Evolutionary conservation across 2,329 filamentous ascomycete species (phyloP), one percentile per base, ranked within the genome.

Genomic region (Ascochyta rabiei): DNA sequence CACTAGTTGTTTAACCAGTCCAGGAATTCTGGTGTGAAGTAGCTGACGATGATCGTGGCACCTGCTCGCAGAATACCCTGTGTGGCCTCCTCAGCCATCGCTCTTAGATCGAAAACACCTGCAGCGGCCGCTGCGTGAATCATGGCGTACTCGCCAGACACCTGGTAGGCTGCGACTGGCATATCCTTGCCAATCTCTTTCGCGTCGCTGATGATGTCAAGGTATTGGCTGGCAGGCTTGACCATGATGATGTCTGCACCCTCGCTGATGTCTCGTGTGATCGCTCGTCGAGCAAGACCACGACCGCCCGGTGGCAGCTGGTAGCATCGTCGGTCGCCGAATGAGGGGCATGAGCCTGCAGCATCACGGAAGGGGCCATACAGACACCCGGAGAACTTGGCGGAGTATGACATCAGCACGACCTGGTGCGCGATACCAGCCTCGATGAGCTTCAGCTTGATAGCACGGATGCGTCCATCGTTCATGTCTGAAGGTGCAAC

Each of bases 201-300:
- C 48, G 95, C 95, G 72, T 99, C 95, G 64, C 90, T 91, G 75
- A 99, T 98, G 68, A 99, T 96, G 77, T 99, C 95, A 40, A 99
- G 84, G 75, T 96, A 99, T 76, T 93, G 91, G 67, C 90, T 90
- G 9, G 95, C 95, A 2, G 95, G 95, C 82, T 99, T 99, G 59
- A 99, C 95, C 93, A 99, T 97, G 77, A 99, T 96, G 65, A 97
- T 91, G 71, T 99, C 95, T 18, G 95, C 95, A 23, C 95, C 95
- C 78, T 99, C 95, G 61, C 83, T 84, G 64, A 99, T 93, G 73
- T 99, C 95, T 64, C 95, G 86, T 35, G 86, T 80, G 62, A 99
- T 97, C 43, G 95, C 95, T 64, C 95, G 86, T 62, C 95, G 87
- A 15, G 95, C 95, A 39, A 99, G 86, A 30, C 95, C 95, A 45